Percentiles rank a stretch among this genome's conserved stretches.
Evolutionary conservation across 1,284 basidiomycete genomes (phyloP).

Genomic region (Crucibulum parvulum): DNA sequence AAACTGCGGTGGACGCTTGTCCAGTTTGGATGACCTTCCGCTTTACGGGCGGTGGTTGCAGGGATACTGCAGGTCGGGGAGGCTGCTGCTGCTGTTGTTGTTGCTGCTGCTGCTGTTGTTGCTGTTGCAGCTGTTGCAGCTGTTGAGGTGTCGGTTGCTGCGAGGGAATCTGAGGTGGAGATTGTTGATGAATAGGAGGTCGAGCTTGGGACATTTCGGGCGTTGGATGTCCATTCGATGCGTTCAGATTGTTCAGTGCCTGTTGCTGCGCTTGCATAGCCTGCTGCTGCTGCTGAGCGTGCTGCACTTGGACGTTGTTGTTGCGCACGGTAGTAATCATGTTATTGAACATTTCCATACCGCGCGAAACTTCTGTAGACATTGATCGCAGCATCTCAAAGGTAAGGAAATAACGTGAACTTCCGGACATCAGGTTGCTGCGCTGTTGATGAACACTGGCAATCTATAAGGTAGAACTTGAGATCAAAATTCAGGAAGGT

Average conservation of each 20-base stretch:
- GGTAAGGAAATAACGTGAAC: conserved; percentile 58
- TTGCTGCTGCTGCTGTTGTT: conserved; percentile 22
- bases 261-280: conserved; percentile 7
- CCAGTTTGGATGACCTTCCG: not conserved
- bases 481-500: conserved; percentile 10
- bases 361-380: conserved; percentile 49
- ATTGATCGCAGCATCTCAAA: conserved; percentile 53
- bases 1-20: conserved; percentile 19
- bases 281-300: conserved; percentile 20
- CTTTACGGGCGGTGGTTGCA: conserved; percentile 32
- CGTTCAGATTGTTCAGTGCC: not conserved
- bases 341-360: conserved; percentile 45
- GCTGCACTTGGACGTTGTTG: conserved; percentile 17
- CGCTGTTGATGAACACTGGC: conserved; percentile 59
- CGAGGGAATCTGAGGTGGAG: conserved; percentile 15
- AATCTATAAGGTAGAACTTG: conserved; percentile 43
- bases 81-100: conserved; percentile 11
- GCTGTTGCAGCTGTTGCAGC: conserved; percentile 35
- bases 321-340: conserved; percentile 2
- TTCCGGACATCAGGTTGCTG: conserved; percentile 44
- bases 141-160: conserved; percentile 41
- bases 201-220: not conserved
- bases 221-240: not conserved
- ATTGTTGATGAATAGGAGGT: not conserved
- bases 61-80: conserved; percentile 23